Evolutionary conservation across 1,139 yeast genomes (phyloP).

Genomic region (Kodamaea alishanica): DNA sequence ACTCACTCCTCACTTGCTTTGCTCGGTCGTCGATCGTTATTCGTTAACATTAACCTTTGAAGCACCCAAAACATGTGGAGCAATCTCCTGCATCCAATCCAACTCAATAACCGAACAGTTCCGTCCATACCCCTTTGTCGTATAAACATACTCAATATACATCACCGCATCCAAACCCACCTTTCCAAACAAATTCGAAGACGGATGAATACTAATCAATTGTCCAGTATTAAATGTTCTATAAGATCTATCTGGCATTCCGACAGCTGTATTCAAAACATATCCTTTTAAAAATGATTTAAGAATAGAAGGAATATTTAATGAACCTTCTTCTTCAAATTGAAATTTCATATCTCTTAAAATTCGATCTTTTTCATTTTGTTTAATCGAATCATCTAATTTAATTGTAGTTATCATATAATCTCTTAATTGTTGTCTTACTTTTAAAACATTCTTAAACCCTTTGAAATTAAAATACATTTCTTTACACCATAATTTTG

Average conservation of each 20-base stretch:
- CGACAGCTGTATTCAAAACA: constrained; percentile 83
- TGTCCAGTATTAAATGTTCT: constrained; percentile 81
- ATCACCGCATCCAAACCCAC: constrained; percentile 77
- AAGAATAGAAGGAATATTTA: constrained; percentile 59
- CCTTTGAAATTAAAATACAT: constrained; percentile 75
- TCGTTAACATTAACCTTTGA: constrained; percentile 29
- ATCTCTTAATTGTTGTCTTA: constrained; percentile 69
- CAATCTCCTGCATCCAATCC: constrained; percentile 82
- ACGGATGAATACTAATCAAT: constrained; percentile 84
- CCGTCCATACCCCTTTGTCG: constrained; percentile 90
- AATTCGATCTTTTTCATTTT: constrained; percentile 26
- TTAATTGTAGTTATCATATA: constrained; percentile 56
- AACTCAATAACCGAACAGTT: constrained; percentile 80
- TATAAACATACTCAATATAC: constrained; percentile 92
- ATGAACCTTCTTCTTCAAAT: constrained; percentile 20
- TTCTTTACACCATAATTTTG: constrained; percentile 79
- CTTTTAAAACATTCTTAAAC: constrained; percentile 70
- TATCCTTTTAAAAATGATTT: constrained; percentile 81
- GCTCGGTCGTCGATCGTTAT: constrained; percentile 4
- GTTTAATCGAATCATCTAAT: constrained; percentile 33
- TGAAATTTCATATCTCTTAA: constrained; percentile 27
- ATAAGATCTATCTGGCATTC: constrained; percentile 92
- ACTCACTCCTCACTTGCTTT: too few relatives aligned
- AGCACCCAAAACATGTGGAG: constrained; percentile 62
- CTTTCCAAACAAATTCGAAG: constrained; percentile 81